Conservation (phyloP, 2,329 filamentous ascomycete species). For the Arthrinium puccinioides region DNA sequence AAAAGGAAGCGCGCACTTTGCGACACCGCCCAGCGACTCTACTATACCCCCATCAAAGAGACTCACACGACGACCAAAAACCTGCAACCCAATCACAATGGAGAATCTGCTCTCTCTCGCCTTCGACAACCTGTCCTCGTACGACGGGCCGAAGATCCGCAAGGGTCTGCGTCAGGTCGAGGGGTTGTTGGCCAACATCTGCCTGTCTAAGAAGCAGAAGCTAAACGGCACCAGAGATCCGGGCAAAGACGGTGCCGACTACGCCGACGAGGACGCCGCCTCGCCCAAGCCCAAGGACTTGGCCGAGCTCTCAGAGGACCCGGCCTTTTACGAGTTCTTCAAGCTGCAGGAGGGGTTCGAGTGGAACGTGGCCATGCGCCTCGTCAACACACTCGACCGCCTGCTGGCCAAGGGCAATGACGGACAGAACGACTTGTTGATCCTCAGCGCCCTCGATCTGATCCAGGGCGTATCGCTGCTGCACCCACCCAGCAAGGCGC, state of each 20-base stretch:
- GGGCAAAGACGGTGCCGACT: slow-evolving; percentile 10
- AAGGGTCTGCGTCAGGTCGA: slow-evolving; percentile 94
- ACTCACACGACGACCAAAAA: background rate
- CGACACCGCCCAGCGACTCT: too few relatives aligned
- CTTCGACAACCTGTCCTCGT: slow-evolving; percentile 93
- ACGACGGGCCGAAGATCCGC: slow-evolving; percentile 80
- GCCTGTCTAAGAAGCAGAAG: slow-evolving; percentile 50
- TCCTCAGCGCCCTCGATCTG: slow-evolving; percentile 79
- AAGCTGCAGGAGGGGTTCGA: slow-evolving; percentile 95
- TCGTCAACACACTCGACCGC: slow-evolving; percentile 79
- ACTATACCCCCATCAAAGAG: too few relatives aligned
- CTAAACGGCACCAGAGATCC: slow-evolving; percentile 10
- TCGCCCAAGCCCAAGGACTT: slow-evolving; percentile 51
- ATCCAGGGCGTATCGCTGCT: slow-evolving; percentile 83
- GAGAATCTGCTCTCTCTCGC: slow-evolving; percentile 86
- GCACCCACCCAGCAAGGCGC: slow-evolving; percentile 79
- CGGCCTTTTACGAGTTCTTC: slow-evolving; percentile 92
- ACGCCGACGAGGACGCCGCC: slow-evolving; percentile 6
- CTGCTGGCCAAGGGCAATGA: slow-evolving; percentile 77
- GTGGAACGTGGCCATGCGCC: slow-evolving; percentile 87
- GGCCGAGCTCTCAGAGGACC: slow-evolving; percentile 67
- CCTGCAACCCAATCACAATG: slow-evolving; percentile 48
- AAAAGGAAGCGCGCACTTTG: too few relatives aligned
- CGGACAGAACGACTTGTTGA: slow-evolving; percentile 79
- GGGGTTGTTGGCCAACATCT: slow-evolving; percentile 89